phyloP scores from a whole-genome alignment of 257 asterid genomes.

The Verbena officinalis region DNA sequence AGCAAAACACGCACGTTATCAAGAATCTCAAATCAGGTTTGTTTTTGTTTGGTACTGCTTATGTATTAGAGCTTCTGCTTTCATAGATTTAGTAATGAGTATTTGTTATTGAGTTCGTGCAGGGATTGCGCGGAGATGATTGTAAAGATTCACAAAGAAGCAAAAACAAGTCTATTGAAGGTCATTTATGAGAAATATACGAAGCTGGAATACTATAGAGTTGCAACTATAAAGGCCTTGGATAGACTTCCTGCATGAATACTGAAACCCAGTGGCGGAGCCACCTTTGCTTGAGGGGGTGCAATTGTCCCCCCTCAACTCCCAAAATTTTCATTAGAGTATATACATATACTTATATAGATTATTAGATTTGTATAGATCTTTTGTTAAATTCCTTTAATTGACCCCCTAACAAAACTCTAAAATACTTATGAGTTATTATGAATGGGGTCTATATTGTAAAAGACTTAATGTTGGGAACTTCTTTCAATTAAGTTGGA shows the following conservation, averaged over 20 bases:
- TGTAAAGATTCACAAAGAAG: constrained; percentile 76
- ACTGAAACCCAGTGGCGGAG: no score
- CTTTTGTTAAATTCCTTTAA: no score
- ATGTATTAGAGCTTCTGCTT: neutral
- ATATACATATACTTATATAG: no score
- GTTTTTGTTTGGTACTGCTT: constrained; percentile 14
- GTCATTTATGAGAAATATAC: constrained; percentile 73
- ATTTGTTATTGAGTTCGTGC: constrained; percentile 30
- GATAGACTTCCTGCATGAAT: constrained; percentile 54
- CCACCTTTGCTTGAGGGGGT: no score
- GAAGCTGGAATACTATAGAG: constrained; percentile 45
- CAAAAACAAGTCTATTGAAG: constrained; percentile 57
- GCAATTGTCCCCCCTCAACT: no score
- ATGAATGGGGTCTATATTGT: no score
- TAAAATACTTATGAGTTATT: no score
- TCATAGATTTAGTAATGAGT: constrained; percentile 16
- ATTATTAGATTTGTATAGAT: no score
- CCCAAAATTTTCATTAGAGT: no score
- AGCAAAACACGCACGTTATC: constrained; percentile 60
- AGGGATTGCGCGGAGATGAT: constrained; percentile 82
- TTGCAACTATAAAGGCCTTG: constrained; percentile 70
- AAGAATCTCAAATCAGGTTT: constrained; percentile 76
- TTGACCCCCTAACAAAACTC: no score
- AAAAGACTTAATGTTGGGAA: no score
- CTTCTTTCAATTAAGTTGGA: no score